These are phyloP conservation scores for Colletotrichum cereale DNA, from an alignment of 2,329 filamentous ascomycete genomes.

Conservation along the genomic window DNA sequence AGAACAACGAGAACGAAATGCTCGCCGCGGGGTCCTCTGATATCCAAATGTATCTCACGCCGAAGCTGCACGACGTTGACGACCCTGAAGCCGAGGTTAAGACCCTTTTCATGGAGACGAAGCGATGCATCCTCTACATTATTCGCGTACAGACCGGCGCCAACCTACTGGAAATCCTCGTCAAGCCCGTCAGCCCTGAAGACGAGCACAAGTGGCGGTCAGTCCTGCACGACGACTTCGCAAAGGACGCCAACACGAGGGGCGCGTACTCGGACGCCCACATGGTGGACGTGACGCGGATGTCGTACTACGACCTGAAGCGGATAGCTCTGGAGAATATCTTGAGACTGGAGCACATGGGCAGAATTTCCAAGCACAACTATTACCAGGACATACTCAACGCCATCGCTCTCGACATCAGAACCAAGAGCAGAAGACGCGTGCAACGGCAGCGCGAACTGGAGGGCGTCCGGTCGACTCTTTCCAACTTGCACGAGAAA, in stretches of 20 bases:
- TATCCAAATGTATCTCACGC: conserved; percentile 90
- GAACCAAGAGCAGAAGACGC: conserved; percentile 93
- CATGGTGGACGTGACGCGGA: conserved; percentile 88
- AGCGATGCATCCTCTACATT: conserved; percentile 96
- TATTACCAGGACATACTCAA: conserved; percentile 98
- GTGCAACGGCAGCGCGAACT: conserved; percentile 93
- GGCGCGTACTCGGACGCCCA: conserved; percentile 92
- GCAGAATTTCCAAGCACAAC: conserved; percentile 90
- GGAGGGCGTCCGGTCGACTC: conserved; percentile 83
- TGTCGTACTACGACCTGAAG: conserved; percentile 94
- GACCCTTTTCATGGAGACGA: conserved; percentile 96
- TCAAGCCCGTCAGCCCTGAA: conserved; percentile 87
- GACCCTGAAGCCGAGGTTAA: conserved; percentile 95
- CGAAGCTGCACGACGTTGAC: conserved; percentile 89
- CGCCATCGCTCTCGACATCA: conserved; percentile 94
- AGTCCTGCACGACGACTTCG: conserved; percentile 85
- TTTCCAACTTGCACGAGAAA: conserved; percentile 84
- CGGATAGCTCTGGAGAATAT: conserved; percentile 94
- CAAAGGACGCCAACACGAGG: conserved; percentile 74
- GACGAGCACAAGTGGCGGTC: conserved; percentile 91
- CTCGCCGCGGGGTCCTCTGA: conserved; percentile 87
- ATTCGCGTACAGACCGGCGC: conserved; percentile 93
- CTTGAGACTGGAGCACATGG: conserved; percentile 86
- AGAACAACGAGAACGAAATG: conserved; percentile 96
- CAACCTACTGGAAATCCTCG: conserved; percentile 94